Base-by-base conservation (phyloP, 1,284 basidiomycete species). In the Cutaneotrichosporon mucoides region DNA sequence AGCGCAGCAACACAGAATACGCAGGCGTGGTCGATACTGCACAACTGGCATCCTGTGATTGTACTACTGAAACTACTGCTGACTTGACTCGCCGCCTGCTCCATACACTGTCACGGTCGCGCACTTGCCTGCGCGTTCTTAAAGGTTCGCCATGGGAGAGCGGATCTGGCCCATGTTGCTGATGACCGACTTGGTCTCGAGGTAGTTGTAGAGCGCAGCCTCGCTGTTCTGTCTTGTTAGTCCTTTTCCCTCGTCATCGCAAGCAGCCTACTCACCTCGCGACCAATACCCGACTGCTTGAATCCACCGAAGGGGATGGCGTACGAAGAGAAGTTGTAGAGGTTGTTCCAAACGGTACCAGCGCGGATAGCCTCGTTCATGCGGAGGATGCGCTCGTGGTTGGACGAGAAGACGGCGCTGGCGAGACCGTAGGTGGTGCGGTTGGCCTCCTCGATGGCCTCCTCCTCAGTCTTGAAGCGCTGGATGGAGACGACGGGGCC, bases 341-440 rank as follows among this genome's bases (percentile, higher is more conserved):
- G 43, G 59, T 59, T 60, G 53, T 53, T 54, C 60, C 55, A 55
- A 47, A 44, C 62, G 6, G 90, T 92, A 15, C 92, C 92, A n/a
- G 92, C 91, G 68, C 92, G 88, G 41, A 95, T 80, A 38, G 85
- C 86, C 35, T 84, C 83, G 7, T 90, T 86, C 45, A 95, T 88
- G 47, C 92, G 83, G 83, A 90, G 88, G 70, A 89, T 89, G 73
- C 94, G 91, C 66, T 83, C 85, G 24, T 88, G 86, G 78, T 93
- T 89, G 72, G 83, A 88, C 36, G 90, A 92, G 77, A 93, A 90
- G 40, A 95, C 79, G 13, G 88, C 92, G 5, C 92, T 90, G 13
- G 88, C 92, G 35, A 96, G 83, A 16, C 92, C 92, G 73, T 94
- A 95, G 44, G 80, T 83, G 1, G 90, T 92, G 68, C 87, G 84